A percentile compares a stretch with the other conserved stretches of the same genome.
Conservation (phyloP, 169 alveolate genomes). For the Perkinsus olseni region DNA sequence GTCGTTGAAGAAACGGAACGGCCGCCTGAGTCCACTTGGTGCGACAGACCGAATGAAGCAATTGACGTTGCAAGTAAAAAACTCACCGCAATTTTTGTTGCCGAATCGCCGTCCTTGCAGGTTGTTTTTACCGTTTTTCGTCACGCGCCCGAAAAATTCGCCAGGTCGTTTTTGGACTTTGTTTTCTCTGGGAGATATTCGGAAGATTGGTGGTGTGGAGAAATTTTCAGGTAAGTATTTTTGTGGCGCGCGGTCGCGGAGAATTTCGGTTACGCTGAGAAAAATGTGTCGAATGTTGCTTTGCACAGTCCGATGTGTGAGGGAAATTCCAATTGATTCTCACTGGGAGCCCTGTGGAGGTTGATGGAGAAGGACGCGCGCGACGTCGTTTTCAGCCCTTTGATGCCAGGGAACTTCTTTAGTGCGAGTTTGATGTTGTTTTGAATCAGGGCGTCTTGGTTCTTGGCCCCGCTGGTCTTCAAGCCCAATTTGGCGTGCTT, state of each 20-base stretch:
- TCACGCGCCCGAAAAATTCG: neutral
- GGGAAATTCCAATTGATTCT: too few relatives aligned
- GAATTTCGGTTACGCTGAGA: too few relatives aligned
- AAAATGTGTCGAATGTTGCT: too few relatives aligned
- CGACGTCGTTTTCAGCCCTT: too few relatives aligned
- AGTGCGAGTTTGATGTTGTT: too few relatives aligned
- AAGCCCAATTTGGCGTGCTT: neutral
- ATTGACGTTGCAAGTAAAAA: neutral
- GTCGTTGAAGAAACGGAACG: neutral
- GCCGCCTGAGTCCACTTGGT: neutral
- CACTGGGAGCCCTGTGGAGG: too few relatives aligned
- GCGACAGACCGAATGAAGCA: neutral
- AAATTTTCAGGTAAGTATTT: neutral
- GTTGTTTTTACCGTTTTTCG: neutral
- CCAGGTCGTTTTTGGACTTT: neutral
- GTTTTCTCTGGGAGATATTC: neutral
- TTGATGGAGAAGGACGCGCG: too few relatives aligned
- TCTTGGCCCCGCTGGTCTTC: neutral
- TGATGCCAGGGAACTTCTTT: too few relatives aligned
- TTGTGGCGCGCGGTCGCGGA: too few relatives aligned
- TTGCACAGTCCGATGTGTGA: too few relatives aligned
- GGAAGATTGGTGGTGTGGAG: neutral
- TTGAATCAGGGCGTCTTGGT: neutral
- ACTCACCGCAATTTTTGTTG: neutral
- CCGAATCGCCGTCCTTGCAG: neutral